Evolutionary conservation across 352 stramenopile genomes (phyloP).

Genomic region (Phytophthora sansomeana): DNA sequence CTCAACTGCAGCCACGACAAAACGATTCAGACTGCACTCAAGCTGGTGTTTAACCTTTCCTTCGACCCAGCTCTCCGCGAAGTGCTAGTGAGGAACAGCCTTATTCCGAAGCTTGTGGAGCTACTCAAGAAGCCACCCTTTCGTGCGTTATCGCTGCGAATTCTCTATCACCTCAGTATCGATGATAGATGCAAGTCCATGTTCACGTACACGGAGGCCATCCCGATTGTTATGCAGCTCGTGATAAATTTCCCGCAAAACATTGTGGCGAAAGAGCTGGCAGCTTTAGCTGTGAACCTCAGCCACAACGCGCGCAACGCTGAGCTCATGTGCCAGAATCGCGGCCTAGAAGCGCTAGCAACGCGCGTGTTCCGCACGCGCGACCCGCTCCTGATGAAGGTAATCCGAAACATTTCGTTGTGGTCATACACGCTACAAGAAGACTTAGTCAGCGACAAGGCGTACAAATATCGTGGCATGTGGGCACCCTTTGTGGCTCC

Average conservation of each 20-base stretch:
- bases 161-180: slow-evolving; percentile 96
- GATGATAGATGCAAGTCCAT: slow-evolving; percentile 95
- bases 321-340: slow-evolving; percentile 92
- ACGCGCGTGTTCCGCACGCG: slow-evolving; percentile 88
- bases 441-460: slow-evolving; percentile 82
- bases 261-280: slow-evolving; percentile 93
- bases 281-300: slow-evolving; percentile 95
- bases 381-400: slow-evolving; percentile 95
- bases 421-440: slow-evolving; percentile 94
- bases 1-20: slow-evolving; percentile 88
- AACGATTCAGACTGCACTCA: slow-evolving; percentile 84
- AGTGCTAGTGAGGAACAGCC: slow-evolving; percentile 86
- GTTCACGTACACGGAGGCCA: slow-evolving; percentile 95
- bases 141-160: slow-evolving; percentile 83
- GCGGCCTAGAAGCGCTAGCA: slow-evolving; percentile 90
- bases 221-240: slow-evolving; percentile 94
- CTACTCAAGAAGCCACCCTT: slow-evolving; percentile 94
- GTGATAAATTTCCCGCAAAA: slow-evolving; percentile 95
- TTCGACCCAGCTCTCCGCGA: slow-evolving; percentile 91
- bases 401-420: slow-evolving; percentile 91
- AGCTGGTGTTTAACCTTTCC: slow-evolving; percentile 95
- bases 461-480: slow-evolving; percentile 93
- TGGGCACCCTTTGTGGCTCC: slow-evolving; percentile 92
- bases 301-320: slow-evolving; percentile 91
- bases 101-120: slow-evolving; percentile 94